phyloP scores from a whole-genome alignment of 495 filamentous ascomycete genomes.

The Trichoderma orchidacearum region DNA sequence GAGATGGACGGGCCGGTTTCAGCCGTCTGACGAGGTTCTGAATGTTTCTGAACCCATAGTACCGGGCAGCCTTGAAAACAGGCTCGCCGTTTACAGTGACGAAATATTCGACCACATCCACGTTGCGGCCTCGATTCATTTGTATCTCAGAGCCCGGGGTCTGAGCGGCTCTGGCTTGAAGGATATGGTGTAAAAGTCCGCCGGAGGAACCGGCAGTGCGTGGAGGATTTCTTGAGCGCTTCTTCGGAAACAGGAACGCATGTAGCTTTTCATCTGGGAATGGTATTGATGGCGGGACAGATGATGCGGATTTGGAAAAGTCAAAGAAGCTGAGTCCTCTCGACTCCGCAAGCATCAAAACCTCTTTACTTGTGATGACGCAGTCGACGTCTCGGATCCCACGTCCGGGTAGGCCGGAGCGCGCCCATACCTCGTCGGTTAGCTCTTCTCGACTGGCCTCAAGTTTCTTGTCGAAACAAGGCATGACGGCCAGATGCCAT shows the following conservation, averaged over 20 bases:
- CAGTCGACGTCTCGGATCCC: constrained; percentile 86
- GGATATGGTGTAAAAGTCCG: constrained; percentile 74
- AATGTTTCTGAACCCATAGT: constrained; percentile 95
- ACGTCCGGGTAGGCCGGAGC: constrained; percentile 23
- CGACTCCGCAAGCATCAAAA: constrained; percentile 74
- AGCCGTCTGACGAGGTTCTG: constrained; percentile 87
- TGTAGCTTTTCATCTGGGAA: constrained; percentile 63
- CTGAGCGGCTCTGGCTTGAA: constrained; percentile 52
- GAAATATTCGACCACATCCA: constrained; percentile 75
- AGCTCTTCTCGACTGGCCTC: constrained; percentile 90
- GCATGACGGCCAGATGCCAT: constrained; percentile 93
- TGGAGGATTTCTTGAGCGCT: constrained; percentile 9
- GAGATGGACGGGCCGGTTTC: constrained; percentile 60
- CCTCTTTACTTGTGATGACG: constrained; percentile 88
- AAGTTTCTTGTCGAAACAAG: constrained; percentile 98
- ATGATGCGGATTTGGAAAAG: constrained; percentile 44
- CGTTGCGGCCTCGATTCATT: constrained; percentile 66
- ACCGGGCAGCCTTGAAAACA: constrained; percentile 71
- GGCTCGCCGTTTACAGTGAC: constrained; percentile 41
- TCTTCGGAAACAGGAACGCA: constrained; percentile 51
- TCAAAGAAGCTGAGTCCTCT: constrained; percentile 58
- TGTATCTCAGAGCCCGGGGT: constrained; percentile 55
- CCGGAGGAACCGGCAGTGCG: constrained; percentile 61
- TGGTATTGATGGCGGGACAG: constrained; percentile 7
- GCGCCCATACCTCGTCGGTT: constrained; percentile 63